Evolutionary conservation across 129 eudicot species (phyloP).

Genomic region (Helichrysum umbraculigerum): DNA sequence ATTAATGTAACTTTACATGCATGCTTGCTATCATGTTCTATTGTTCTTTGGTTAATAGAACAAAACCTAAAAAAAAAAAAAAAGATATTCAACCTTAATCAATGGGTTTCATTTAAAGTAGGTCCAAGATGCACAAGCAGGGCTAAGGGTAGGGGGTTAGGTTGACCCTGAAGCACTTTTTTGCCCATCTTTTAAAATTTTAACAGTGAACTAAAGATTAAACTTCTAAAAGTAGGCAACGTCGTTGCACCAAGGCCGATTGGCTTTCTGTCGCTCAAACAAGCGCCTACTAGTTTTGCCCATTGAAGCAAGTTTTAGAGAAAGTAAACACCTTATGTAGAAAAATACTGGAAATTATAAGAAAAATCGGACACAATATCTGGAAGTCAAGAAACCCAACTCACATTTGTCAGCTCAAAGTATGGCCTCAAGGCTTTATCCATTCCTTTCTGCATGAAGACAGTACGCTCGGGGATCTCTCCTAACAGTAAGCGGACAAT

Average conservation of each 20-base stretch:
- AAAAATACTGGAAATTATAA: conserved; percentile 6
- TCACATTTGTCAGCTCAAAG: conserved; percentile 98
- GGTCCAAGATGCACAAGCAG: neutral
- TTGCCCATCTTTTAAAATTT: neutral
- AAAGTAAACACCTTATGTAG: neutral
- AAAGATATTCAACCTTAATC: neutral
- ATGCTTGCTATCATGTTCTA: conserved; percentile 4
- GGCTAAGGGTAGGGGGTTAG: neutral
- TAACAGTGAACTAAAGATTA: neutral
- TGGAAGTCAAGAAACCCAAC: conserved; percentile 22
- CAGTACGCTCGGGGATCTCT: conserved; percentile 95
- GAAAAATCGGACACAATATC: neutral
- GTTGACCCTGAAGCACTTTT: neutral
- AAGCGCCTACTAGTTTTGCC: neutral
- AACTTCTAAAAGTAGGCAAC: neutral
- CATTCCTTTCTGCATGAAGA: conserved; percentile 99
- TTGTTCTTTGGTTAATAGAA: neutral
- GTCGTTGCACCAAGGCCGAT: neutral
- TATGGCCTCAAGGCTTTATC: conserved; percentile 90
- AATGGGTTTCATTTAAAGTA: neutral
- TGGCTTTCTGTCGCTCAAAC: neutral
- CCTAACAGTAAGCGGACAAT: conserved; percentile 88
- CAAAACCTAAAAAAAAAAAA: neutral
- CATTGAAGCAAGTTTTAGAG: neutral
- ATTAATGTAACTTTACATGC: neutral